Base-by-base conservation (phyloP, 1,139 yeast species). In the Meyerozyma carpophila region DNA sequence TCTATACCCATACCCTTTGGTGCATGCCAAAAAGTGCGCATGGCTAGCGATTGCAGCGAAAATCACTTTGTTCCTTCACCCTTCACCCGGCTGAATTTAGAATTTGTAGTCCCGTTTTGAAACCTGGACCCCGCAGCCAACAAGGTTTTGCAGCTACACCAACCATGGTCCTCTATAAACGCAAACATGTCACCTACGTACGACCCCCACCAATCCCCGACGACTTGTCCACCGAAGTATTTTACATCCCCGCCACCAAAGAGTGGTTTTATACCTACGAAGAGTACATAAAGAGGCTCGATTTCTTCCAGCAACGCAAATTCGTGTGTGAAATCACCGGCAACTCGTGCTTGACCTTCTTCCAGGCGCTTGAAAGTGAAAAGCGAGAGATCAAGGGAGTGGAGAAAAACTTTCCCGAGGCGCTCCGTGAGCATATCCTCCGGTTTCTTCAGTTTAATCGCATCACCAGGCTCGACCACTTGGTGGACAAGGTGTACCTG, bases 291-390 rank as follows among this genome's bases (percentile, higher is more conserved):
- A 64, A 66, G 14, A 65, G 91, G 44, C 65, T 84, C 68, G 90
- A 85, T 60, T 85, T 82, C 61, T 86, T 84, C 62, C 76, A 75
- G 50, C 77, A 81, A 47, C 80, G 81, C 51, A 85, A 88, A 60
- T 93, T 93, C 65, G 95, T 90, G 6, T 93, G 98, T 67, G 98
- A 93, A 66, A 84, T 93, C 44, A 89, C 97, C 0, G 98, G 98
- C 24, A 89, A 90, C 56, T 85, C 96, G 16, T 85, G 95, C 56
- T 73, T 91, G 46, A 88, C 96, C 0, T 93, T 80, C 61, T 90
- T 90, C 60, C 95, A 93, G 57, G 98, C 98, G 0, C 71, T 79
- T 41, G 80, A 82, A 47, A 82, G 88, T 52, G 98, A 93, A 65
- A 75, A 72, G 49, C 64, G 63, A 41, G 93, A 85, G 61, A 79